Evolutionary conservation across 2,329 filamentous ascomycete genomes (phyloP).

Genomic region (Cladosporium phlei): DNA sequence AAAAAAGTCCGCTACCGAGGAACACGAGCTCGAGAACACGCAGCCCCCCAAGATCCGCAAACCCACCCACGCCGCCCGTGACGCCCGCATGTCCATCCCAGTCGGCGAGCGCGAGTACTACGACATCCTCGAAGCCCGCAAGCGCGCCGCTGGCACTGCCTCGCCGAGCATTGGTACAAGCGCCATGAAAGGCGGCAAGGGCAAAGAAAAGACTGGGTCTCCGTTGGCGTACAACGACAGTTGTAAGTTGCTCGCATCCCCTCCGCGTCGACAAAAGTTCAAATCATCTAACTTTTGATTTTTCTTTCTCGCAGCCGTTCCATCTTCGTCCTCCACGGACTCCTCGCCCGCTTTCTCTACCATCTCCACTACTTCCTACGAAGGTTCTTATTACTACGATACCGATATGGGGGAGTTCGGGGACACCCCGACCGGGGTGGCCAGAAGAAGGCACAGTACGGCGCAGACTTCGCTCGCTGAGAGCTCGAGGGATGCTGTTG

Average conservation of each 20-base stretch:
- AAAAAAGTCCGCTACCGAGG: neutral
- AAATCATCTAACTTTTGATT: no score
- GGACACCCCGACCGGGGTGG: no score
- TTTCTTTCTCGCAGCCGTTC: no score
- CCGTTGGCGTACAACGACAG: neutral
- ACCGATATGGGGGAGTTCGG: no score
- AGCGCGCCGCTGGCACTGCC: neutral
- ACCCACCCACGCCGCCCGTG: slow-evolving; percentile 1
- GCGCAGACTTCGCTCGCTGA: neutral
- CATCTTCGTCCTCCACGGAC: neutral
- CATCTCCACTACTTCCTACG: no score
- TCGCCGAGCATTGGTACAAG: neutral
- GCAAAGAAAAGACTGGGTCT: neutral
- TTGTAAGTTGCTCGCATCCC: no score
- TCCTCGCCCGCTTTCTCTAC: no score
- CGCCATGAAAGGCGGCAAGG: neutral
- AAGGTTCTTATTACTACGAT: no score
- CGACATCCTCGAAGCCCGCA: slow-evolving; percentile 2
- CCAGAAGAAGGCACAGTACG: no score
- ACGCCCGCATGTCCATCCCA: slow-evolving; percentile 7
- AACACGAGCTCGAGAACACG: neutral
- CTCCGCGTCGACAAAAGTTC: no score
- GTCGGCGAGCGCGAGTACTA: slow-evolving; percentile 1
- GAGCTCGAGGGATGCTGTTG: neutral
- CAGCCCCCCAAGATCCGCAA: neutral